phyloP scores from a whole-genome alignment of 306 rosid genomes.

The Gynostemma pentaphyllum region DNA sequence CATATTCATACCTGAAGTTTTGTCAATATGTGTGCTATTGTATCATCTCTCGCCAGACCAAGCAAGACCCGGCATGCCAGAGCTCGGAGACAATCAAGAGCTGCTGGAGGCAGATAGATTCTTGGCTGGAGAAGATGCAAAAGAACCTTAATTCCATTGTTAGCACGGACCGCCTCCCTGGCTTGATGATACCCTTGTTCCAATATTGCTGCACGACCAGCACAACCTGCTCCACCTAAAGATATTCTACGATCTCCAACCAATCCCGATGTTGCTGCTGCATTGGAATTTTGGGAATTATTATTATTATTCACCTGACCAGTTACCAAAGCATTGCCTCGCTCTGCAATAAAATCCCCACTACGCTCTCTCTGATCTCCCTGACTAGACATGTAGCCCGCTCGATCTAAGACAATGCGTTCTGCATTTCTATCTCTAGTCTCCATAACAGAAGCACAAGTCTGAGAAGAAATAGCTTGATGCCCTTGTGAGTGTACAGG shows the following conservation, averaged over 20 bases:
- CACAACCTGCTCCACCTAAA: slow-evolving; percentile 92
- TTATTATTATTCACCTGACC: slow-evolving; percentile 26
- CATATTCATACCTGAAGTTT: slow-evolving; percentile 77
- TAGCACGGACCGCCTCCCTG: slow-evolving; percentile 83
- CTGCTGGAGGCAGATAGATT: slow-evolving; percentile 79
- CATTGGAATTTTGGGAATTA: slow-evolving; percentile 44
- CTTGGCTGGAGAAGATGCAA: slow-evolving; percentile 87
- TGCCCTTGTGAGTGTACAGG: slow-evolving; percentile 52
- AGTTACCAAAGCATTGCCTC: slow-evolving; percentile 28
- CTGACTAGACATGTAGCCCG: slow-evolving; percentile 35
- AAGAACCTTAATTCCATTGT: slow-evolving; percentile 91
- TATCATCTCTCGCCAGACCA: slow-evolving; percentile 93
- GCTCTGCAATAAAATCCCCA: slow-evolving; percentile 50
- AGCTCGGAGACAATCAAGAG: slow-evolving; percentile 94
- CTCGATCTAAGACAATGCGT: slow-evolving; percentile 55
- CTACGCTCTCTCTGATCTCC: slow-evolving; percentile 59
- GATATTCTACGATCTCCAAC: slow-evolving; percentile 96
- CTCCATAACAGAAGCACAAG: slow-evolving; percentile 42
- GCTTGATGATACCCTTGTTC: slow-evolving; percentile 91
- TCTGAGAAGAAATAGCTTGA: slow-evolving; percentile 50
- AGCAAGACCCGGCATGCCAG: slow-evolving; percentile 90
- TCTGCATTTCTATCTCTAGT: slow-evolving; percentile 61
- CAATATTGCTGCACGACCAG: slow-evolving; percentile 86
- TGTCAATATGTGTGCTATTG: slow-evolving; percentile 92
- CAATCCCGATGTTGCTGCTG: slow-evolving; percentile 64